Base-by-base conservation (phyloP, 495 filamentous ascomycete genomes). In the Tuber microsphaerosporum region DNA sequence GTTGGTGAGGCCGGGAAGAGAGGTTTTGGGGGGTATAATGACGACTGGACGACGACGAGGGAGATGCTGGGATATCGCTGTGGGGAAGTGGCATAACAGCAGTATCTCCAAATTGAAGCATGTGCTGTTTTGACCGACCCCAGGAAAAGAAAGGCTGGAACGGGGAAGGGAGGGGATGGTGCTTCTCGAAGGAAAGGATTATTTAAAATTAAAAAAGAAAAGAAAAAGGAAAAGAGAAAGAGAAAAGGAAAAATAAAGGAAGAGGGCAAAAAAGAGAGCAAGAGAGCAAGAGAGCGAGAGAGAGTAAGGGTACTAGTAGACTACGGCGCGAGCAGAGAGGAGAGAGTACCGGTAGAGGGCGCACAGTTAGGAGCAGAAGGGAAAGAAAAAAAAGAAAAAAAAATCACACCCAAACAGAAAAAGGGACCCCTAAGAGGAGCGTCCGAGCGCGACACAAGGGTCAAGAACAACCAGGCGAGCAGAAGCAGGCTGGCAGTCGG, bases 81-180 rank as follows among this genome's bases (percentile, higher is more conserved):
- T 78, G 74, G 74, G 80, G 79, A 77, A 81, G 74, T 75, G 80
- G 81, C 80, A 81, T 81, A 80, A 81, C 80, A 78, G 80, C 73
- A 76, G 74, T 81, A 78, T 81, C 74, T 73, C 79, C 70, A 76
- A 75, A 78, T 70, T 75, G 79, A 34, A 81, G 75, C 80, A 81
- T 81, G 79, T 75, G 79, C 75, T 68, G 77, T n/a, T 79, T 79
- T 75, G 70, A 17, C 70, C 71, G 68, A 75, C n/a, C 74, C 77
- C 72, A 79, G 75, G 70, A 79, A 65, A 65, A 31, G 26, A 34
- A 65, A 65, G 14, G 14, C 3, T 16, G 26, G 31, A 65, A 34
- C 26, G 26, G 10, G 26, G 51, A 26, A 43, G 51, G n/a, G 51
- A 78, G 72, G 77, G 72, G 69, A 72, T 70, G 77, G 70, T 73